Percentiles rank a stretch among this genome's conserved stretches.
These are phyloP conservation scores for Puccinia brachypodii DNA, from an alignment of 1,284 basidiomycete genomes.

Conservation along the genomic window DNA sequence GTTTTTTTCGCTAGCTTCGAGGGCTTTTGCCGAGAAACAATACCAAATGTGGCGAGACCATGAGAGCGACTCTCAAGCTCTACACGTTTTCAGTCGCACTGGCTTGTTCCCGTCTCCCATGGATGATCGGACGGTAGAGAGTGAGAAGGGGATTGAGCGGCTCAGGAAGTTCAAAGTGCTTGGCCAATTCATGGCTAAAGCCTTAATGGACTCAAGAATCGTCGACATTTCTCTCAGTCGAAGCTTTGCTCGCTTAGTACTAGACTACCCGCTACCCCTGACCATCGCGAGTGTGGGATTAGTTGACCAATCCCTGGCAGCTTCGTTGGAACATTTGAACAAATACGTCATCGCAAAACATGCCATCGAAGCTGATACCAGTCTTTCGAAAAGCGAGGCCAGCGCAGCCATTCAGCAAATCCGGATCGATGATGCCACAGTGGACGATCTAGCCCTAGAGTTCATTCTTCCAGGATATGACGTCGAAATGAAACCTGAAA, in stretches of 20 bases:
- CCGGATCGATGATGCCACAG: conserved; percentile 62
- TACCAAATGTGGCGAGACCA: conserved; percentile 54
- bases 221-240: conserved; percentile 94
- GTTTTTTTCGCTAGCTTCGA: conserved; percentile 49
- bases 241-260: conserved; percentile 81
- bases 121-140: conserved; percentile 62
- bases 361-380: conserved; percentile 58
- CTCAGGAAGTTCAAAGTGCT: conserved; percentile 83
- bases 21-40: conserved; percentile 44
- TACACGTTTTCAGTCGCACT: conserved; percentile 63
- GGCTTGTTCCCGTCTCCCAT: conserved; percentile 89
- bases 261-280: conserved; percentile 79
- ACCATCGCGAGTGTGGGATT: conserved; percentile 78
- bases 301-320: conserved; percentile 79
- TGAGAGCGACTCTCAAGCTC: conserved; percentile 50
- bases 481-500: conserved; percentile 71
- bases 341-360: conserved; percentile 59
- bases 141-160: conserved; percentile 53
- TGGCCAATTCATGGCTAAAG: conserved; percentile 97
- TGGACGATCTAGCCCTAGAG: conserved; percentile 87
- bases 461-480: conserved; percentile 90
- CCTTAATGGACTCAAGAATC: conserved; percentile 93
- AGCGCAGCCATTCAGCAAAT: conserved; percentile 57
- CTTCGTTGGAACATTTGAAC: conserved; percentile 78
- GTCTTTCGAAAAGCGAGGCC: conserved; percentile 54